Evolutionary conservation across 352 stramenopile genomes (phyloP).

Genomic region (Phytophthora capsici): DNA sequence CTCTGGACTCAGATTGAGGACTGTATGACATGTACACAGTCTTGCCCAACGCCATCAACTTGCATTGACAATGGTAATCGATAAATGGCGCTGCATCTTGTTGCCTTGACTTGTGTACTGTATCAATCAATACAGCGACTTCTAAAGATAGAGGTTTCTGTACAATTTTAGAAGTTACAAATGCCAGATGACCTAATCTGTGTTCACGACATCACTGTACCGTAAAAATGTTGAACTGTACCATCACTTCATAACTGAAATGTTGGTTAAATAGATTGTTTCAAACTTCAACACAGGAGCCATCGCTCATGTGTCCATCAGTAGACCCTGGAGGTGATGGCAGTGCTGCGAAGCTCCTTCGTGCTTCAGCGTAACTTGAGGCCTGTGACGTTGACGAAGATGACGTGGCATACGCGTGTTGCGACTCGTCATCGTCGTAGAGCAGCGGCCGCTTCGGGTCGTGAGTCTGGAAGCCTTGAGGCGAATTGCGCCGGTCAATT

Average conservation of each 20-base stretch:
- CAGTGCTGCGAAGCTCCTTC: conserved; percentile 54
- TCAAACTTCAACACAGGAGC: conserved; percentile 37
- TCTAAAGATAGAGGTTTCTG: background rate
- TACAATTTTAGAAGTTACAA: background rate
- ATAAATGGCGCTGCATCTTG: conserved; percentile 2
- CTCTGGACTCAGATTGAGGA: conserved; percentile 1
- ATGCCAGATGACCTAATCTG: background rate
- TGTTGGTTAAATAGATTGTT: conserved; percentile 21
- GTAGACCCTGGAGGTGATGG: conserved; percentile 41
- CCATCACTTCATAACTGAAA: conserved; percentile 12
- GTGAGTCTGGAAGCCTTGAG: conserved; percentile 34
- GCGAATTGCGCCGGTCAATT: conserved; percentile 37
- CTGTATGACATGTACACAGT: too few relatives aligned
- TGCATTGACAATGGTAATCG: background rate
- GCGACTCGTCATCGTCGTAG: conserved; percentile 42
- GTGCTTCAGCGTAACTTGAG: conserved; percentile 67
- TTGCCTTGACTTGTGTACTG: background rate
- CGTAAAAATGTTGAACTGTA: too few relatives aligned
- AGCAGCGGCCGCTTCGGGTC: conserved; percentile 75
- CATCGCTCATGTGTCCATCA: conserved; percentile 25
- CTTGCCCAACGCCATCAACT: too few relatives aligned
- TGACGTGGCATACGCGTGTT: conserved; percentile 28
- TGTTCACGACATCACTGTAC: too few relatives aligned
- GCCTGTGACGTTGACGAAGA: conserved; percentile 32
- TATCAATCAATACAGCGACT: conserved; percentile 7